phyloP scores from a whole-genome alignment of 176 grass and related monocot species.

The Carex littledalei region DNA sequence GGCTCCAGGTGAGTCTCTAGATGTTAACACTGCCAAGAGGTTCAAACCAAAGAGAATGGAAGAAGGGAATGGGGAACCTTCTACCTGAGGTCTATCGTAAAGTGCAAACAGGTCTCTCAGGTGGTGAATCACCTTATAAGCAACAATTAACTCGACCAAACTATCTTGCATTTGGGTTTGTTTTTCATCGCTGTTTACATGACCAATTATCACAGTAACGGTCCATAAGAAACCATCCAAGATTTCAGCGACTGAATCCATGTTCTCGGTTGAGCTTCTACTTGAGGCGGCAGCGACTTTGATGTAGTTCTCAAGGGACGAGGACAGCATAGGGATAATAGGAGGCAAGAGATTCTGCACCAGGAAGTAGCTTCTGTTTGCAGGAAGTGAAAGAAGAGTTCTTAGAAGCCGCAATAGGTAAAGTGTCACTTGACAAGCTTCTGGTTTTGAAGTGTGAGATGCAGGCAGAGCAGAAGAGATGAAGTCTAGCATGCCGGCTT shows the following conservation, averaged over 20 bases:
- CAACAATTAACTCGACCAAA: conserved; percentile 81
- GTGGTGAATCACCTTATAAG: conserved; percentile 96
- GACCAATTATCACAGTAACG: conserved; percentile 72
- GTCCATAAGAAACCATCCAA: conserved; percentile 97
- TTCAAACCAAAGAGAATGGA: conserved; percentile 88
- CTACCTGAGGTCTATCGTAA: conserved; percentile 93
- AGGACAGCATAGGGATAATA: conserved; percentile 89
- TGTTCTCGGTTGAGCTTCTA: conserved; percentile 71
- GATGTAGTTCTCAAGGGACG: conserved; percentile 97
- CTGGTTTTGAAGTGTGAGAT: conserved; percentile 92
- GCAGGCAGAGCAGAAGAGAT: conserved; percentile 86
- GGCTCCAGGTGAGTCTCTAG: conserved; percentile 53
- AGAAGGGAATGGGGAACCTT: conserved; percentile 97
- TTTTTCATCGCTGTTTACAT: conserved; percentile 54
- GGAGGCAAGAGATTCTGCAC: conserved; percentile 97
- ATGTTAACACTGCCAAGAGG: conserved; percentile 84
- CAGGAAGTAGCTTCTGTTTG: conserved; percentile 91
- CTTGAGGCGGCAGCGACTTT: conserved; percentile 85
- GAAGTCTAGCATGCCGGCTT: conserved; percentile 93
- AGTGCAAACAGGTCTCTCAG: conserved; percentile 94
- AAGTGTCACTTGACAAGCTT: conserved; percentile 89
- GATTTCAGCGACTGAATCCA: conserved; percentile 72
- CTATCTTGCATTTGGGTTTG: conserved; percentile 93
- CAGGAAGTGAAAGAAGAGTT: conserved; percentile 70
- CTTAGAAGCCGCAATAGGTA: conserved; percentile 69